Conservation (phyloP, 2,329 filamentous ascomycete genomes). For the Colletotrichum melonis region DNA sequence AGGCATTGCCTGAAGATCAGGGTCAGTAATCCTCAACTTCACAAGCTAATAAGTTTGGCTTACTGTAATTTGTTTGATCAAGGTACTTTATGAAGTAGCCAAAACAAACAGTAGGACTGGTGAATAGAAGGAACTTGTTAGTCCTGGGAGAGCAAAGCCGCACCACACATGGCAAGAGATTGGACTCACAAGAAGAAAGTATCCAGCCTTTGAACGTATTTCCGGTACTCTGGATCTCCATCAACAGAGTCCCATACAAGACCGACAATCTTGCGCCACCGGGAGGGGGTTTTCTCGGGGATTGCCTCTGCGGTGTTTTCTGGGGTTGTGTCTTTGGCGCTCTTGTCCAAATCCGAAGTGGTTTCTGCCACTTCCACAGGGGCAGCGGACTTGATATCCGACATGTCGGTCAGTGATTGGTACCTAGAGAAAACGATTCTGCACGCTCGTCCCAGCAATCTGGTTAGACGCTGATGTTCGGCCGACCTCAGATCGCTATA, state of each 20-base stretch:
- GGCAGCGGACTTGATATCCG: background rate
- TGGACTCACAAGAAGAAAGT: conserved; percentile 16
- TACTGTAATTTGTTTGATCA: conserved; percentile 45
- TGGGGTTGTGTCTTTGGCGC: background rate
- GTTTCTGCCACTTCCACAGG: conserved; percentile 9
- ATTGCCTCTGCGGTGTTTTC: background rate
- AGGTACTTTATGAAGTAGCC: conserved; percentile 38
- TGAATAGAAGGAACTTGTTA: background rate
- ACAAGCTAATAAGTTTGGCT: background rate
- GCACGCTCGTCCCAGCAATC: background rate
- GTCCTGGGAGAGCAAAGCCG: too few relatives aligned
- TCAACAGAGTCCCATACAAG: conserved; percentile 22
- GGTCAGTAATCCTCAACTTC: conserved; percentile 5
- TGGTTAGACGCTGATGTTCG: background rate
- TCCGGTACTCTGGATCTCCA: conserved; percentile 22
- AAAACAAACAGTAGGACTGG: conserved; percentile 19
- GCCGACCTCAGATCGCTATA: conserved; percentile 14
- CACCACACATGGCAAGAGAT: background rate
- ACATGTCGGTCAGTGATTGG: background rate
- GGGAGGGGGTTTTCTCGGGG: background rate
- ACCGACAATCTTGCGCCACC: conserved; percentile 16
- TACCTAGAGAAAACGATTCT: background rate
- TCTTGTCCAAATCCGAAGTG: conserved; percentile 2
- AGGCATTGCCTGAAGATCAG: conserved; percentile 37
- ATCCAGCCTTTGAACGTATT: conserved; percentile 19